These are phyloP conservation scores for Kregervanrija fluxuum DNA, from an alignment of 805 yeast genomes.

Conservation along the genomic window DNA sequence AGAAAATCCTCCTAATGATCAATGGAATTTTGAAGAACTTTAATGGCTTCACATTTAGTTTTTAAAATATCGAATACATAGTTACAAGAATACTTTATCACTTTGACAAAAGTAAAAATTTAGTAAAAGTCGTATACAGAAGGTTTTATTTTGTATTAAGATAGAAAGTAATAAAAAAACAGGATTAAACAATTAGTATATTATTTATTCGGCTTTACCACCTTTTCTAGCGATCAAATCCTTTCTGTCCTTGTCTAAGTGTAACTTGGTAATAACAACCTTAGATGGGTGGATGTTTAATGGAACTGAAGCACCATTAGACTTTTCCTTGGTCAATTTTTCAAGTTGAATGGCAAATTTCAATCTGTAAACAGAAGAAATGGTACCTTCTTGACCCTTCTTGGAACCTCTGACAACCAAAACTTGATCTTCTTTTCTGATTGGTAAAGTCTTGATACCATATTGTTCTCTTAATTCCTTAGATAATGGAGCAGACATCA, in stretches of 20 bases:
- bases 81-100: not conserved
- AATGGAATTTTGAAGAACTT: no score
- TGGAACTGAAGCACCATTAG: conserved; percentile 96
- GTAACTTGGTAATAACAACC: conserved; percentile 97
- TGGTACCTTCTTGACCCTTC: conserved; percentile 99
- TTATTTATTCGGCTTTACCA: conserved; percentile 83
- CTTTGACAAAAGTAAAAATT: conserved; percentile 3
- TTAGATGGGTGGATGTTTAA: conserved; percentile 97
- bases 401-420: conserved; percentile 96
- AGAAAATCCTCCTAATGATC: no score
- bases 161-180: no score
- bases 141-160: no score
- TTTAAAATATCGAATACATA: not conserved
- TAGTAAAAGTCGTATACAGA: not conserved
- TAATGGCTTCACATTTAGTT: no score
- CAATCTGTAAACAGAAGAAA: conserved; percentile 97
- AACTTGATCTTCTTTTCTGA: conserved; percentile 97
- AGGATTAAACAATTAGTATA: not conserved
- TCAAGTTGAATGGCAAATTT: conserved; percentile 94
- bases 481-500: conserved; percentile 97
- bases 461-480: conserved; percentile 98
- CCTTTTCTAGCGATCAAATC: conserved; percentile 96
- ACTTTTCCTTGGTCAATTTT: conserved; percentile 95
- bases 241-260: conserved; percentile 98
- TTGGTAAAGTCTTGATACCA: conserved; percentile 92